These are phyloP conservation scores for Mycena sp. DNA, from an alignment of 1,284 basidiomycete species.

Conservation along the genomic window DNA sequence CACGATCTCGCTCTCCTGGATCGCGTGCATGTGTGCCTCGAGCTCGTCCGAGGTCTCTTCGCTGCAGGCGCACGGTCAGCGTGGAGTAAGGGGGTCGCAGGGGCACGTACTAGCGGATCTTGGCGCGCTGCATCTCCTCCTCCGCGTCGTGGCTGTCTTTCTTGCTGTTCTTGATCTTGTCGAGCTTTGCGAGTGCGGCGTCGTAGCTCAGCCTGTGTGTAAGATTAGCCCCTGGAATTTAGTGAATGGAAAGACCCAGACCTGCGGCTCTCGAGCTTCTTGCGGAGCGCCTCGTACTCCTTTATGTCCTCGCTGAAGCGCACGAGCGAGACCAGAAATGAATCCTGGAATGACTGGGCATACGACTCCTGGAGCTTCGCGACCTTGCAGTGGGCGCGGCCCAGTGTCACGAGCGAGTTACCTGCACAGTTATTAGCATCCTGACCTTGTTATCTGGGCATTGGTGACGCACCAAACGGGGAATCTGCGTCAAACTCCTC, in stretches of 20 bases:
- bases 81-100: background rate
- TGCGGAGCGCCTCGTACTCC: conserved; percentile 74
- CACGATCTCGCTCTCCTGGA: conserved; percentile 80
- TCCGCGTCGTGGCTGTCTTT: conserved; percentile 76
- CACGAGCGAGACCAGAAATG: conserved; percentile 73
- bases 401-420: conserved; percentile 75
- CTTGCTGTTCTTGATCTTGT: conserved; percentile 72
- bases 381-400: conserved; percentile 83
- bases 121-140: conserved; percentile 76
- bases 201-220: conserved; percentile 79
- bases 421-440: conserved; percentile 49
- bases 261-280: conserved; percentile 86
- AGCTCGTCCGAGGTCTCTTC: conserved; percentile 87
- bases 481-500: conserved; percentile 82
- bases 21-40: conserved; percentile 73
- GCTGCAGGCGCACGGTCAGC: conserved; percentile 47
- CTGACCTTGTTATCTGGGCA: background rate
- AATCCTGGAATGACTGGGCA: conserved; percentile 74
- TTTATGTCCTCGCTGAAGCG: conserved; percentile 72
- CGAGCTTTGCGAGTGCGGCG: conserved; percentile 71
- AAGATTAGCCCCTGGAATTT: too few species aligned
- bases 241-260: conserved; percentile 45
- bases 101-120: conserved; percentile 74
- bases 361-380: conserved; percentile 85
- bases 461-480: conserved; percentile 63